A percentile compares a stretch with the other conserved stretches of the same genome.
These are phyloP conservation scores for Phtheirospermum japonicum DNA, from an alignment of 257 asterid genomes.

Conservation along the genomic window DNA sequence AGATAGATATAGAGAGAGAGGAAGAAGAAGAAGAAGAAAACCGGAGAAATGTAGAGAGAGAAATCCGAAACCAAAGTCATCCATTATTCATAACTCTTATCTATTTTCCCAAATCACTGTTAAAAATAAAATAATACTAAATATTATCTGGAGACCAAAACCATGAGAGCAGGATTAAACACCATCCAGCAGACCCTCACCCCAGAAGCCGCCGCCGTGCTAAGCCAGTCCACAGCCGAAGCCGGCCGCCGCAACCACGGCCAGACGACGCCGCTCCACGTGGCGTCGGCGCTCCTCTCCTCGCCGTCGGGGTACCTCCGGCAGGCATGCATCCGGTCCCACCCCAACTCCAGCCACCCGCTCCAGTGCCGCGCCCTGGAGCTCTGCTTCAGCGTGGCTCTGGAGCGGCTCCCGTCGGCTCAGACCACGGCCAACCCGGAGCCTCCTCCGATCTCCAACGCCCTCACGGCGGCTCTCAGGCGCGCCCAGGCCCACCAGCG, in stretches of 20 bases:
- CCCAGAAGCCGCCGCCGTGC: slow-evolving; percentile 61
- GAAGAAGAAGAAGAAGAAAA: too few species aligned
- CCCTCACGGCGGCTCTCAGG: slow-evolving; percentile 83
- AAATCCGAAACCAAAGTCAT: too few species aligned
- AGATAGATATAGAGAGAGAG: too few species aligned
- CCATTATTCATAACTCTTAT: too few species aligned
- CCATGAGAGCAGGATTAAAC: slow-evolving; percentile 77
- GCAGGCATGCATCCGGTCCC: slow-evolving; percentile 82
- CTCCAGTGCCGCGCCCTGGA: slow-evolving; percentile 85
- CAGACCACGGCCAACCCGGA: slow-evolving; percentile 59
- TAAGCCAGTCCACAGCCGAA: slow-evolving; percentile 67
- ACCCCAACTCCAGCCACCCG: slow-evolving; percentile 80
- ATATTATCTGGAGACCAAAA: background rate
- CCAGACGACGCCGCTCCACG: slow-evolving; percentile 91
- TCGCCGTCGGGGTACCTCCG: slow-evolving; percentile 67
- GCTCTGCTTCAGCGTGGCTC: slow-evolving; percentile 80
- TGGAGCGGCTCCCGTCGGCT: slow-evolving; percentile 75
- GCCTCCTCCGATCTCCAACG: slow-evolving; percentile 88
- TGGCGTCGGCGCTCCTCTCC: slow-evolving; percentile 71
- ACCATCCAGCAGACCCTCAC: slow-evolving; percentile 79
- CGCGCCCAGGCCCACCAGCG: slow-evolving; percentile 93
- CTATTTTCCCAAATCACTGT: too few species aligned
- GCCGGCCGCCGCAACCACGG: slow-evolving; percentile 80
- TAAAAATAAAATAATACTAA: too few species aligned
- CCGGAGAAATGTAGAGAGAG: too few species aligned